Percentiles rank a stretch among this genome's conserved stretches.
Evolutionary conservation across 2,329 filamentous ascomycete species (phyloP).

Genomic region (Dactylellina leptospora): DNA sequence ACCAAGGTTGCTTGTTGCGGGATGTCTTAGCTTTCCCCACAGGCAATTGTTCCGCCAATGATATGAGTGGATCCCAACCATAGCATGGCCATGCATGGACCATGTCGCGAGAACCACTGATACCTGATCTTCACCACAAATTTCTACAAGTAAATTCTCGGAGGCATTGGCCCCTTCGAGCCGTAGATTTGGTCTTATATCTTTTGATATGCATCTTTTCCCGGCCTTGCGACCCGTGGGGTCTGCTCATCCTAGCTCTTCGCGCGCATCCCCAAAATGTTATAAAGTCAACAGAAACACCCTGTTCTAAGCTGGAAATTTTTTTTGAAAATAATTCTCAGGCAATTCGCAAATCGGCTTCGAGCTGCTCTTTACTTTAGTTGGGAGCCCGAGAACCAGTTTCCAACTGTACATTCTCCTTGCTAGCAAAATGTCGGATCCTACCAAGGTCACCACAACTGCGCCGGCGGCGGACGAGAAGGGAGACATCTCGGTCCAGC

Average conservation of each 20-base stretch:
- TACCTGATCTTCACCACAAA: conserved; percentile 35
- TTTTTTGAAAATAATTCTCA: conserved; percentile 24
- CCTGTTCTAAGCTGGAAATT: conserved; percentile 25
- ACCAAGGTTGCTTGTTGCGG: neutral
- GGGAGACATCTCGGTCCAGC: conserved; percentile 44
- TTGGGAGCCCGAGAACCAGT: conserved; percentile 20
- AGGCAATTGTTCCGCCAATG: conserved; percentile 52
- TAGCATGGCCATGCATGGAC: conserved; percentile 10
- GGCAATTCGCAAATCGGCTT: conserved; percentile 22
- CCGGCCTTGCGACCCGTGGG: conserved; percentile 21
- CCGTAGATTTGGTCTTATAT: conserved; percentile 24
- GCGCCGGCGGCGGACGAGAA: conserved; percentile 43
- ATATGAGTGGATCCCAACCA: conserved; percentile 15
- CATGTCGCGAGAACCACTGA: conserved; percentile 10
- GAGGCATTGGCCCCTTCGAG: conserved; percentile 48
- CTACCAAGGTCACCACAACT: neutral
- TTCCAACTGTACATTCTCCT: conserved; percentile 11
- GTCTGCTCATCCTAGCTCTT: conserved; percentile 6
- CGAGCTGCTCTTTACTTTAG: conserved; percentile 18
- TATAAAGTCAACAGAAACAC: conserved; percentile 38
- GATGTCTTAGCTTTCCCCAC: conserved; percentile 46
- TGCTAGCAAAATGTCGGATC: conserved; percentile 35
- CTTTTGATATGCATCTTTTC: conserved; percentile 14
- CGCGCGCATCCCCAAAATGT: conserved; percentile 17
- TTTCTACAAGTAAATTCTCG: conserved; percentile 36